These are phyloP conservation scores for Auxenochlorella pyrenoidosa DNA, from an alignment of 139 green algal species.

Conservation along the genomic window DNA sequence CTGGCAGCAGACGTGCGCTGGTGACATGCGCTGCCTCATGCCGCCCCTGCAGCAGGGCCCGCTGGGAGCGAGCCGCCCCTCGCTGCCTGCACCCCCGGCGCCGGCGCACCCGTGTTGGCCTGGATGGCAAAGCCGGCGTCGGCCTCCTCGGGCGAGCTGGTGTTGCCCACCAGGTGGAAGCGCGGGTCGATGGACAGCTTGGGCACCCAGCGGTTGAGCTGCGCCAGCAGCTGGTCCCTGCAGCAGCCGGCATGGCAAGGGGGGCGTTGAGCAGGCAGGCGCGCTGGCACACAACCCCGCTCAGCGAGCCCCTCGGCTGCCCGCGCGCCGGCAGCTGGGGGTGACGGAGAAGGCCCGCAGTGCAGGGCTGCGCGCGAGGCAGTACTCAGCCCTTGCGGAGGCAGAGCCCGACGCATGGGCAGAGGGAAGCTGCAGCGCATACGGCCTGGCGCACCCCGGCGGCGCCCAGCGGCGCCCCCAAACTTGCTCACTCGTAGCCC, in stretches of 20 bases:
- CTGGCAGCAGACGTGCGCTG: not conserved
- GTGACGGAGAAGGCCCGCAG: not conserved
- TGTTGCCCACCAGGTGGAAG: constrained; percentile 49
- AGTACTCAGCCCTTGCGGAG: no score
- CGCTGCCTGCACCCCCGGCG: not conserved
- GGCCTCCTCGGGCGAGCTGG: constrained; percentile 27
- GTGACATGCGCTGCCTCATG: not conserved
- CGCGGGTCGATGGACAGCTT: not conserved
- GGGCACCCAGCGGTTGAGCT: constrained; percentile 19
- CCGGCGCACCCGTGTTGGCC: constrained; percentile 19
- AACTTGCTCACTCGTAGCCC: constrained; percentile 49
- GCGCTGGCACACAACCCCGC: not conserved
- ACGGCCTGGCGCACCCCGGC: not conserved
- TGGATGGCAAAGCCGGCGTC: not conserved
- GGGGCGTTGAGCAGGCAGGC: not conserved
- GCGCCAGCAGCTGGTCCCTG: constrained; percentile 19
- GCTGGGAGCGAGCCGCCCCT: not conserved
- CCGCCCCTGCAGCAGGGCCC: not conserved
- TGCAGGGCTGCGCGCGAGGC: not conserved
- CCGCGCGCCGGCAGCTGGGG: no score
- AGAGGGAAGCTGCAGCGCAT: not conserved
- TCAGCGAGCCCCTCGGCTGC: no score
- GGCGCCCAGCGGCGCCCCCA: not conserved
- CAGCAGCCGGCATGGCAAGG: no score
- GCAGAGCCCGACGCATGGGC: no score